Evolutionary conservation across 2,329 filamentous ascomycete species (phyloP), one percentile per base, ranked within the genome.

Genomic region (Ceratocystis cacaofunesta): DNA sequence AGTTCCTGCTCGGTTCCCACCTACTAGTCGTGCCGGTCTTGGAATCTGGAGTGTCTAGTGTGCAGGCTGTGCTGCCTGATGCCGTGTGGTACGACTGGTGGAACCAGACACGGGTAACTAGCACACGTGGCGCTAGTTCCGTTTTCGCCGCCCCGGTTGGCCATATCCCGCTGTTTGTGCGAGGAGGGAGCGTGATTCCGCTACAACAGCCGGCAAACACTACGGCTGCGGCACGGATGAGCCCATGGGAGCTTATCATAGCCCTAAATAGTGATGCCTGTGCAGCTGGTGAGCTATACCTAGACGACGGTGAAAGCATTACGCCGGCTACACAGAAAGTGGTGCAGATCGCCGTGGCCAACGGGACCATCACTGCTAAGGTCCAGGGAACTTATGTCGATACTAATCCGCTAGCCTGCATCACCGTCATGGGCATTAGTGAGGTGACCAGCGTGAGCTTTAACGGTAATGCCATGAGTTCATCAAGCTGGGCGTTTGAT

Each of bases 241-340:
- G 87, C 70, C 78, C 85, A 69, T 92, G 92, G 75, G 80, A 86
- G 72, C 76, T 95, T 62, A 71, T 92, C 44, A 79, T 95, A 57
- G 86, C 89, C 0, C 80, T 88, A 0, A 83, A 80, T 5, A 71
- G 72, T 0, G 76, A 86, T 63, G 87, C 86, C 2, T 82, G 76
- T 5, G 90, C 90, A 0, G 73, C 72, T 1, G 90, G 90, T 0
- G 77, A 79, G 63, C 76, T 94, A 66, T 94, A 92, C 72, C 75
- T 94, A 4, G 90, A 94, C 69, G 89, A 95, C 68, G 90, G 90
- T 7, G 84, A 85, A 67, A 85, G 81, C 30, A 70, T 92, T 62
- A 76, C 82, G 67, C 88, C 88, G 73, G 68, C 75, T 3, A 43
- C 78, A 0, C 85, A 79, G 0, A 77, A 85, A 4, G 78, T 77